Conservation (phyloP, 495 filamentous ascomycete genomes). For the Trichoderma gamsii region DNA sequence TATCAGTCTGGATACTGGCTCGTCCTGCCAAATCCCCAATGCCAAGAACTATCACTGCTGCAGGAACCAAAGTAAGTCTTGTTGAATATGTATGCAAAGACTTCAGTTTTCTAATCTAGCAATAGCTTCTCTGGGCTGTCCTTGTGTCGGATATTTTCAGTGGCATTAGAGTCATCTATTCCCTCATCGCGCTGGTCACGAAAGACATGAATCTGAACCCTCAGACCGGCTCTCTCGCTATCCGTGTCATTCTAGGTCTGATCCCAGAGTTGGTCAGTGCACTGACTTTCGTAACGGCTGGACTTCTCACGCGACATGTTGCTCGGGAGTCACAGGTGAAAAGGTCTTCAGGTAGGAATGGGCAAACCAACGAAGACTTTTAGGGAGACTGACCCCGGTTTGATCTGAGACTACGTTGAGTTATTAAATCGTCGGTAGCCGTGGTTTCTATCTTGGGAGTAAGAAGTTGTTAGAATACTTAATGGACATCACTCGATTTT, state of each 20-base stretch:
- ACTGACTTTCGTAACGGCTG: neutral
- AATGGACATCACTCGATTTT: no score
- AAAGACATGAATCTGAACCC: neutral
- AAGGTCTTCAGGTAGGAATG: neutral
- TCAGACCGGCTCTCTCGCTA: neutral
- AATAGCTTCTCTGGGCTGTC: slow-evolving; percentile 6
- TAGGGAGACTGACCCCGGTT: neutral
- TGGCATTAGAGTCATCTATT: neutral
- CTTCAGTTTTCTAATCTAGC: neutral
- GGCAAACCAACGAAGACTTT: neutral
- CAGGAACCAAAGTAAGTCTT: neutral
- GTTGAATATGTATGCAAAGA: neutral
- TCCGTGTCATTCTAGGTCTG: neutral
- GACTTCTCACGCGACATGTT: neutral
- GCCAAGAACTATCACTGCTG: neutral
- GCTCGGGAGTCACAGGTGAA: neutral
- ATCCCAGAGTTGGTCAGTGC: neutral
- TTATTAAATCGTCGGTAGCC: neutral
- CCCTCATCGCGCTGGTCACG: neutral
- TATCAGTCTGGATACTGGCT: neutral
- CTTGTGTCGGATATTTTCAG: neutral
- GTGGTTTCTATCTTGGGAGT: neutral
- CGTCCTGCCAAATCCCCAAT: neutral
- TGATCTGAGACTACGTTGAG: neutral
- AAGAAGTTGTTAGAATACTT: neutral